A percentile compares a stretch with the other conserved stretches of the same genome.
These are phyloP conservation scores for Fusarium verticillioides DNA, from an alignment of 2,329 filamentous ascomycete genomes.

Conservation along the genomic window DNA sequence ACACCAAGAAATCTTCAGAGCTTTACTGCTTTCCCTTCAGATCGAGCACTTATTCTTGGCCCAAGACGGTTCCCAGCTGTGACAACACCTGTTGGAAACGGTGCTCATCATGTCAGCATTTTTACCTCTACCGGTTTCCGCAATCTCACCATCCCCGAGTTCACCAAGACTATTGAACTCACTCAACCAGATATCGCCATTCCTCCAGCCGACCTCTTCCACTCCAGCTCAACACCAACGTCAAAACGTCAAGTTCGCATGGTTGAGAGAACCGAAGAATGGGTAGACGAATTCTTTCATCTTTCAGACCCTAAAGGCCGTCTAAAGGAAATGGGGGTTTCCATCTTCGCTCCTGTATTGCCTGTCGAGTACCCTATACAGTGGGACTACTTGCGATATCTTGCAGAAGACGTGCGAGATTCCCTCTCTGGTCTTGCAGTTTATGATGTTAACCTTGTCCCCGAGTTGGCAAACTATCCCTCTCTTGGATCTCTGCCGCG, in stretches of 20 bases:
- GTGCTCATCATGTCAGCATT: conserved; percentile 76
- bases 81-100: conserved; percentile 75
- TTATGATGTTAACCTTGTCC: conserved; percentile 77
- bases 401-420: conserved; percentile 71
- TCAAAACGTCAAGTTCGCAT: conserved; percentile 83
- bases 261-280: conserved; percentile 85
- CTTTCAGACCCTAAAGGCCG: conserved; percentile 44
- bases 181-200: conserved; percentile 84
- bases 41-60: conserved; percentile 76
- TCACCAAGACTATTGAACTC: conserved; percentile 70
- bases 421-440: conserved; percentile 77
- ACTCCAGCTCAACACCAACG: conserved; percentile 63
- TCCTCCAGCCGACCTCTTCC: conserved; percentile 76
- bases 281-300: conserved; percentile 76
- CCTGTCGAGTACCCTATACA: conserved; percentile 81
- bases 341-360: conserved; percentile 74
- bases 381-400: conserved; percentile 79
- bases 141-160: conserved; percentile 74
- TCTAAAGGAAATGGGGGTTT: conserved; percentile 46
- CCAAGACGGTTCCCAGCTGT: conserved; percentile 83
- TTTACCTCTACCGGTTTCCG: conserved; percentile 90
- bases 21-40: conserved; percentile 78
- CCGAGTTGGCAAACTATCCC: conserved; percentile 68
- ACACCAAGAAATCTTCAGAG: conserved; percentile 72
- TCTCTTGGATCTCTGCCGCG: conserved; percentile 73